Evolutionary conservation across 169 alveolate genomes (phyloP).

Genomic region (Plasmodium malariae): DNA sequence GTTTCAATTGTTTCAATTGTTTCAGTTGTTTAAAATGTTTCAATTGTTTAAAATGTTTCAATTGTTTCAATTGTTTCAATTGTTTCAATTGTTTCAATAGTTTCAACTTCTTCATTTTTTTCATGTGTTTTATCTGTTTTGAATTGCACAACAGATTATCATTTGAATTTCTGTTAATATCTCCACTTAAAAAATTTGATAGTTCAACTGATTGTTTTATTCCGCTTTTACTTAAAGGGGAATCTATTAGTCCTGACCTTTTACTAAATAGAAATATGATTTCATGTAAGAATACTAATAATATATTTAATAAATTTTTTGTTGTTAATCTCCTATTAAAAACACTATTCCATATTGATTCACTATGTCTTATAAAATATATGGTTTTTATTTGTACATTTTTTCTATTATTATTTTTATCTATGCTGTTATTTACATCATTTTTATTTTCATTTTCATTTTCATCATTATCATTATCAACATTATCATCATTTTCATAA

Average conservation of each 20-base stretch:
- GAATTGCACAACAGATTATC: too few species aligned
- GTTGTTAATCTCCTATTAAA: conserved; percentile 5
- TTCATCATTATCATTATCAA: too few species aligned
- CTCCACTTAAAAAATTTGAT: conserved; percentile 7
- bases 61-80: too few species aligned
- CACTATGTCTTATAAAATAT: conserved; percentile 49
- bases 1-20: too few species aligned
- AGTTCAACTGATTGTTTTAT: conserved; percentile 20
- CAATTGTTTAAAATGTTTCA: too few species aligned
- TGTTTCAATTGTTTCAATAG: too few species aligned
- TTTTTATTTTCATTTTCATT: neutral
- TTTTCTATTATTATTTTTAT: neutral
- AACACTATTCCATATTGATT: conserved; percentile 37
- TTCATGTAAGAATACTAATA: conserved; percentile 15
- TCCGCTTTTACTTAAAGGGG: conserved; percentile 33
- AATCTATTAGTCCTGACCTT: conserved; percentile 11
- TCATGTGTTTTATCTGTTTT: too few species aligned
- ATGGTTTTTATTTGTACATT: conserved; percentile 30
- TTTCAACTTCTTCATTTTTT: too few species aligned
- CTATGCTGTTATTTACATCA: neutral
- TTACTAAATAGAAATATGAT: conserved; percentile 5
- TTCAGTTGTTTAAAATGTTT: too few species aligned
- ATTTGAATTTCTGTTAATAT: too few species aligned
- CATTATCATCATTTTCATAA: too few species aligned
- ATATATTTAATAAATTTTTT: neutral